Conservation (phyloP, 2,329 filamentous ascomycete genomes). For the Fusarium acutatum region DNA sequence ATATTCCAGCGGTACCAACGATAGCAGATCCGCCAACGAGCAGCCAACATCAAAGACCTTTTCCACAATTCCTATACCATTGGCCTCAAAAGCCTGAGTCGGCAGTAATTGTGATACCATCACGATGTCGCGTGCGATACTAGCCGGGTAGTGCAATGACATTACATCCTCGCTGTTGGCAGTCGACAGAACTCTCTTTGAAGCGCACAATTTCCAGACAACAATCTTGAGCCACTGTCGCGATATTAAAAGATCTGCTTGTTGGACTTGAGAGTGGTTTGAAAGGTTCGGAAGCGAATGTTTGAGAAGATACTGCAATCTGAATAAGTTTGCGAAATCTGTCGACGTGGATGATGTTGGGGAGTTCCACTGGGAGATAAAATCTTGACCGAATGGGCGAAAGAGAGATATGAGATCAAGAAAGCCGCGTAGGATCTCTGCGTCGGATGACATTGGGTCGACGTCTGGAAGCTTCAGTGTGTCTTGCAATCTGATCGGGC, state of each 20-base stretch:
- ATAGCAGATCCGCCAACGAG: conserved; percentile 40
- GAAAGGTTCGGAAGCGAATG: conserved; percentile 9
- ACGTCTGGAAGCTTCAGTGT: conserved; percentile 36
- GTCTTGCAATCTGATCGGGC: conserved; percentile 39
- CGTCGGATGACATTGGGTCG: conserved; percentile 22
- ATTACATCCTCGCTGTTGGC: conserved; percentile 33
- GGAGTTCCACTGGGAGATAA: conserved; percentile 43
- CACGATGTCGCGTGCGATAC: conserved; percentile 40
- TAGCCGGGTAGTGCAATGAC: conserved; percentile 39
- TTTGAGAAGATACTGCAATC: conserved; percentile 20
- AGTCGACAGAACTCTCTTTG: conserved; percentile 27
- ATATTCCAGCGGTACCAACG: not conserved
- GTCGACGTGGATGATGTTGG: not conserved
- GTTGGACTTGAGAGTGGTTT: conserved; percentile 26
- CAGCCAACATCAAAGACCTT: conserved; percentile 48
- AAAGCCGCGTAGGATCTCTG: conserved; percentile 43
- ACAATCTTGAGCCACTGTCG: conserved; percentile 42
- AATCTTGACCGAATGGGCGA: conserved; percentile 39
- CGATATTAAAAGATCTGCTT: conserved; percentile 40
- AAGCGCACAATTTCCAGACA: conserved; percentile 42
- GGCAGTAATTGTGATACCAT: conserved; percentile 35
- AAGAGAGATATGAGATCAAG: conserved; percentile 44
- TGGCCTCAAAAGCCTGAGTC: conserved; percentile 42
- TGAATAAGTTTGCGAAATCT: conserved; percentile 1
- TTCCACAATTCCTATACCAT: conserved; percentile 46